Base-by-base conservation (phyloP, 2,329 filamentous ascomycete species). In the Monosporascus sp. region DNA sequence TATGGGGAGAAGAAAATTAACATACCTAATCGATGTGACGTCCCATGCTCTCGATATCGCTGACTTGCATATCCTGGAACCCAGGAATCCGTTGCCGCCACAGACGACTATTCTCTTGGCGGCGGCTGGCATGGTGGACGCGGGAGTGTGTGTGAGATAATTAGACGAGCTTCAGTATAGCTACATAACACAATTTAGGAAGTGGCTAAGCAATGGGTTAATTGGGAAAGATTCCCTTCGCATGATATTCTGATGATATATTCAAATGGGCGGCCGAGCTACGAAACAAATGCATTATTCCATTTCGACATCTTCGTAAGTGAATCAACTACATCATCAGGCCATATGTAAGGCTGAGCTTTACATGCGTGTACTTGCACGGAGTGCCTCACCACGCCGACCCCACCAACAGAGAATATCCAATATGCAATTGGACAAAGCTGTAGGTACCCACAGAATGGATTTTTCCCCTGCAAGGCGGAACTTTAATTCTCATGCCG, bases 31-130 rank as follows among this genome's bases (percentile, higher is more conserved):
- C 6, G 92, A 97, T 22, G 86, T 93, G 48, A 97, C 93, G 53
- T 91, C 83, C 93, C 93, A 97, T 52, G 91, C 91, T 67, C 91
- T 80, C 46, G 86, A 81, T 49, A 91, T 86, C 45, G 91, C 94
- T 51, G 89, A 87, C 76, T 91, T 94, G 77, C 94, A 97, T 74
- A 99, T 96, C 52, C 93, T 82, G 24, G 79, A 81, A 72, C 91
- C 91, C 26, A 99, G 74, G 69, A 97, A 99, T 37, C 94, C 93
- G 71, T 90, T 97, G 55, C 93, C 93, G 61, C 94, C 94, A 61
- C 89, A 95, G 51, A 99, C 91, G 43, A 97, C 85, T 44, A 99
- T 78, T 72, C 85, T 87, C 74, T 91, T 96, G 53, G 84, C 77
- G 50, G 79, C 78, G 49, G 80, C 78, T 59, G 79, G 74, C 72